Evolutionary conservation across 2,329 filamentous ascomycete genomes (phyloP), one percentile per base, ranked within the genome.

Genomic region (Sphaerulina vaccinii): DNA sequence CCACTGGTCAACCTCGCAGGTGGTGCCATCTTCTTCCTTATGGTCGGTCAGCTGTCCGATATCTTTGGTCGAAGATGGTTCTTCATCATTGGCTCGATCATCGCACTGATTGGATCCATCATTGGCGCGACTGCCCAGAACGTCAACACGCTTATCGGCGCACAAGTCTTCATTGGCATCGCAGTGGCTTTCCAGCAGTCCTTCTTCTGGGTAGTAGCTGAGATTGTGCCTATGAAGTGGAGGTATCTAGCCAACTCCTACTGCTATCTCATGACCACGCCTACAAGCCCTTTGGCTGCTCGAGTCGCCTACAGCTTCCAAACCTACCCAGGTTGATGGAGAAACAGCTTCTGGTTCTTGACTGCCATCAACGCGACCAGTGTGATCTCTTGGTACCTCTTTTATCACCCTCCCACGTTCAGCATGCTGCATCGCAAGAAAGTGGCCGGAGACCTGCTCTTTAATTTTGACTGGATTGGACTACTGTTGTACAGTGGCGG

Each of bases 171-270:
- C 49, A 70, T 71, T 21, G 70, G 70, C 3, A 62, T 72, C 16
- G 70, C 68, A 5, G 68, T 68, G 35, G 68, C 70, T 18, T 69
- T 68, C 29, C 70, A 72, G 54, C 62, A 70, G 2, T 72, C 69
- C 0, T 71, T 71, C 59, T 64, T 66, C 52, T 66, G 69, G 42
- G 68, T 71, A 9, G 59, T 72, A 0, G 68, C 68, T 5, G 70
- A 72, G 49, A 65, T 72, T 4, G 69, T 72, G 5, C 67, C 70
- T 3, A 71, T 63, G 61, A 59, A 56, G 35, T 62, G 51, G 49
- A 43, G 62, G 35, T 65, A 60, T 22, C 43, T 63, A 10, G 61
- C 61, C 5, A 65, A 63, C 41, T 54, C 48, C 1, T 62, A 62
- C 50, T 60, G 56, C 38, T 64, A 62, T 41, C 27, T 62, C 27